Evolutionary conservation across 106 monocot genomes (phyloP), one percentile per base, ranked within the genome.

Genomic region (Acorus gramineus): DNA sequence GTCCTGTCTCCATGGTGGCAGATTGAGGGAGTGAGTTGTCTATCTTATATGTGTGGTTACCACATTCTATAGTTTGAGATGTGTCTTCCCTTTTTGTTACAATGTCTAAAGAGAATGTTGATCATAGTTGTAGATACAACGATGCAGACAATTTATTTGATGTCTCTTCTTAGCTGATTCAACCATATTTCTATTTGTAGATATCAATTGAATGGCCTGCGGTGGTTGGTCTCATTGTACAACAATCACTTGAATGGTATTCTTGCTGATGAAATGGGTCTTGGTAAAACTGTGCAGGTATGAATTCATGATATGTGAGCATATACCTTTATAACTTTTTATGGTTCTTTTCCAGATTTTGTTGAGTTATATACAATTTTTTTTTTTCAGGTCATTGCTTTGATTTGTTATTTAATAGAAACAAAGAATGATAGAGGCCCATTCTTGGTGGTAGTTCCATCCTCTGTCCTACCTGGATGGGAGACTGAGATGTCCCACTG

Each of bases 201-300:
- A 72, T 98, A 98, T 66, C 98, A 98, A 79, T 81, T 98, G 88
- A 91, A 98, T 77, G 98, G 98, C 47, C 68, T 98, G 63, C 78
- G 92, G 44, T 98, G 98, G 98, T 70, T 98, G 78, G 98, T 92
- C 61, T 98, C 98, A 45, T 69, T 98, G 61, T 98, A 98, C 71
- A 98, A 98, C 59, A 98, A 98, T 67, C 84, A 98, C 66, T 76
- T 98, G 70, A 98, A 98, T 79, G 98, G 98, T 52, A 98, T 98
- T 65, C 85, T 98, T 68, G 98, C 98, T 45, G 98, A 98, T 88
- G 98, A 98, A 81, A 98, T 98, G 98, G 98, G 98, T 66, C 92
- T 98, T 77, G 98, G 98, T 6, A 98, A 98, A 89, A 98, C 98
- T 62, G 98, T 98, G 46, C 98, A 98, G 77, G 92, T 98, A 77